Evolutionary conservation across 306 rosid genomes (phyloP).

Genomic region (Oemleria cerasiformis): DNA sequence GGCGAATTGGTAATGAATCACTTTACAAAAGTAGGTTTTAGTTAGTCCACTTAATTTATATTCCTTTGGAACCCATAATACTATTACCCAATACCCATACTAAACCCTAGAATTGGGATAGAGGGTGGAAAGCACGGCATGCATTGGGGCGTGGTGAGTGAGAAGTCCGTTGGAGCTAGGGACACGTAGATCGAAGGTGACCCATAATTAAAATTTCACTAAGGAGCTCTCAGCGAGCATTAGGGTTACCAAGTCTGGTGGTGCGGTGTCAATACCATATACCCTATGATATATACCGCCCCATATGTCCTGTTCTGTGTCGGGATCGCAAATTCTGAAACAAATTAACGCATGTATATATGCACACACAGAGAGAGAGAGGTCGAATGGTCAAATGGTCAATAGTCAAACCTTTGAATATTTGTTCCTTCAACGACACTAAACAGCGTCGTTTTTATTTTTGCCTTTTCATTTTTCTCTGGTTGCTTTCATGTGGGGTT

Average conservation of each 20-base stretch:
- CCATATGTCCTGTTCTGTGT: conserved; percentile 24
- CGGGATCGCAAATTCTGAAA: conserved; percentile 28
- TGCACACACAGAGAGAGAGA: no score
- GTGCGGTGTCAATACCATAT: background rate
- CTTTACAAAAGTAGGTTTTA: background rate
- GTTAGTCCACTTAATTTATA: background rate
- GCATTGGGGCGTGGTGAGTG: conserved; percentile 11
- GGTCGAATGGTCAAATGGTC: conserved; percentile 14
- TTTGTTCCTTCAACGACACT: conserved; percentile 29
- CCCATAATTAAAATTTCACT: conserved; percentile 18
- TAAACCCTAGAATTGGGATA: background rate
- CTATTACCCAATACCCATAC: background rate
- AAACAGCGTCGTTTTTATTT: background rate
- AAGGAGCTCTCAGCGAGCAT: background rate
- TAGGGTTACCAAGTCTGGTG: background rate
- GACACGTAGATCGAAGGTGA: conserved; percentile 31
- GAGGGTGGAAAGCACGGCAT: background rate
- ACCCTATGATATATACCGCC: background rate
- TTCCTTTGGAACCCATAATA: conserved; percentile 22
- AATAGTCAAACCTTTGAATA: conserved; percentile 47
- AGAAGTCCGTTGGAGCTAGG: no score
- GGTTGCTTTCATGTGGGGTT: background rate
- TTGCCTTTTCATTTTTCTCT: background rate
- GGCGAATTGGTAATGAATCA: background rate
- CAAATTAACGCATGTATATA: no score